A percentile compares a stretch with the other conserved stretches of the same genome.
These are phyloP conservation scores for thale cress (Arabidopsis thaliana) DNA, from an alignment of 345 rosid genomes.

Conservation along the genomic window TAIR10.1 NC_003070.9:3714001-3714500, in stretches of 20 bases:
- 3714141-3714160: too few relatives aligned
- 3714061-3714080: background rate
- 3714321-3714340: background rate
- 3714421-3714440: too few relatives aligned
- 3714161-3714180: background rate
- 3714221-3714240: background rate
- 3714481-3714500: too few relatives aligned
- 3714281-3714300: too few relatives aligned
- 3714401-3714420: too few relatives aligned
- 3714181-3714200: background rate
- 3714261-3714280: background rate
- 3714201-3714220: background rate
- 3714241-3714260: background rate
- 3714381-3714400: background rate
- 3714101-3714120: background rate
- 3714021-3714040: background rate
- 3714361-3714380: background rate
- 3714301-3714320: background rate
- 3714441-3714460: too few relatives aligned
- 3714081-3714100: background rate
- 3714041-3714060: background rate
- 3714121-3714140: too few relatives aligned
- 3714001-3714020: background rate
- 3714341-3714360: background rate
- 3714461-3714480: too few relatives aligned